These are phyloP conservation scores for Sphagnum contortum DNA, from an alignment of 225 moss, liverwort and hornwort genomes.

Conservation along the genomic window DNA sequence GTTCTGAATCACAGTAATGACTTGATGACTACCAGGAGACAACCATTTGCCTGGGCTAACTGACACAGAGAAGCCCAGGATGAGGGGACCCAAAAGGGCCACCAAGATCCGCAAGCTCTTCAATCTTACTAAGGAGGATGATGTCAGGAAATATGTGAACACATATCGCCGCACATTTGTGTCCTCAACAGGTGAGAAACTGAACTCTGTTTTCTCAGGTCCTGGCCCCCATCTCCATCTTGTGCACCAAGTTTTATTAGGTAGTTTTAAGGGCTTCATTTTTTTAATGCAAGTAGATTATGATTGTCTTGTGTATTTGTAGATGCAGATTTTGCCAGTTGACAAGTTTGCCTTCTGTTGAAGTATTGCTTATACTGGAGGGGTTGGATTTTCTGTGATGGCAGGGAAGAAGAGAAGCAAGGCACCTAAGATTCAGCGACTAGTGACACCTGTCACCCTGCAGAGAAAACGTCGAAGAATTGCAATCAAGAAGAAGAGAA, in stretches of 20 bases:
- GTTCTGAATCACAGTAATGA: too few species aligned
- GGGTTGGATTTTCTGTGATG: too few species aligned
- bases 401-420: conserved; percentile 92
- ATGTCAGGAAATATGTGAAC: conserved; percentile 91
- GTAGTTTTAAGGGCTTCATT: too few species aligned
- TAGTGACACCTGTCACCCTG: conserved; percentile 78
- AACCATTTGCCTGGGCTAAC: conserved; percentile 73
- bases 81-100: conserved; percentile 90
- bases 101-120: conserved; percentile 90
- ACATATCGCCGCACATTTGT: conserved; percentile 71
- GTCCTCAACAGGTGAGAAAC: conserved; percentile 43
- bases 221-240: too few species aligned
- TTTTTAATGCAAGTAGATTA: too few species aligned
- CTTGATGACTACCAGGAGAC: conserved; percentile 29
- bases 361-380: too few species aligned
- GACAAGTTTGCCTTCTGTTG: too few species aligned
- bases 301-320: too few species aligned
- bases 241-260: too few species aligned
- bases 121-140: conserved; percentile 88
- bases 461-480: conserved; percentile 81
- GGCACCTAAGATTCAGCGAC: conserved; percentile 90
- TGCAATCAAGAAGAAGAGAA: conserved; percentile 65
- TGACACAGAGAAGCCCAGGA: conserved; percentile 83
- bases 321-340: too few species aligned
- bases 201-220: not conserved